Evolutionary conservation across 2,329 filamentous ascomycete species (phyloP).

Genomic region (Penicillium crustosum): DNA sequence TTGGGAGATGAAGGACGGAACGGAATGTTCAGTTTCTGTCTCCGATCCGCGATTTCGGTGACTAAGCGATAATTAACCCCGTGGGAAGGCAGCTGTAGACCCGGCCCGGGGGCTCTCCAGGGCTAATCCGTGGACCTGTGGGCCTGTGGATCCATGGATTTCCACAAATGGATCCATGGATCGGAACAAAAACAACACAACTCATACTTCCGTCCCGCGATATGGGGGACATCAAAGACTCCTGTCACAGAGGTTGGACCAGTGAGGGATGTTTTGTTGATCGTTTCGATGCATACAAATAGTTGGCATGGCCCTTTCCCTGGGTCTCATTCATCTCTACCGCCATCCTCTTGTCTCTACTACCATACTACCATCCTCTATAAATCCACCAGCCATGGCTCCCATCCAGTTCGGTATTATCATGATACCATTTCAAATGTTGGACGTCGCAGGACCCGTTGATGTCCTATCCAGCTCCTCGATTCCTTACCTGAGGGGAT

Average conservation of each 20-base stretch:
- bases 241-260: neutral
- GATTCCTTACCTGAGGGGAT: neutral
- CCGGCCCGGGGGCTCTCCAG: neutral
- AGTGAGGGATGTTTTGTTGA: neutral
- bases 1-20: neutral
- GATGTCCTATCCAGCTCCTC: neutral
- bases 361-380: neutral
- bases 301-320: neutral
- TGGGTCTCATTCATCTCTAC: neutral
- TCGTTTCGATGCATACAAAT: neutral
- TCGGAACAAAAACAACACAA: neutral
- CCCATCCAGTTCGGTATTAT: conserved; percentile 1
- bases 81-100: too few relatives aligned
- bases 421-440: neutral
- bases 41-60: conserved; percentile 1
- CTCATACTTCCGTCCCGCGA: neutral
- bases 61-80: neutral
- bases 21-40: neutral
- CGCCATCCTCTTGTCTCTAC: neutral
- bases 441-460: neutral
- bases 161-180: neutral
- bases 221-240: neutral
- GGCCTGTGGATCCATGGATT: neutral
- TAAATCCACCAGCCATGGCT: neutral
- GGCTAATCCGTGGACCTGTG: neutral